A percentile compares a stretch with the other conserved stretches of the same genome.
These are phyloP conservation scores for Monosporascus sp. DNA, from an alignment of 2,329 filamentous ascomycete genomes.

Conservation along the genomic window DNA sequence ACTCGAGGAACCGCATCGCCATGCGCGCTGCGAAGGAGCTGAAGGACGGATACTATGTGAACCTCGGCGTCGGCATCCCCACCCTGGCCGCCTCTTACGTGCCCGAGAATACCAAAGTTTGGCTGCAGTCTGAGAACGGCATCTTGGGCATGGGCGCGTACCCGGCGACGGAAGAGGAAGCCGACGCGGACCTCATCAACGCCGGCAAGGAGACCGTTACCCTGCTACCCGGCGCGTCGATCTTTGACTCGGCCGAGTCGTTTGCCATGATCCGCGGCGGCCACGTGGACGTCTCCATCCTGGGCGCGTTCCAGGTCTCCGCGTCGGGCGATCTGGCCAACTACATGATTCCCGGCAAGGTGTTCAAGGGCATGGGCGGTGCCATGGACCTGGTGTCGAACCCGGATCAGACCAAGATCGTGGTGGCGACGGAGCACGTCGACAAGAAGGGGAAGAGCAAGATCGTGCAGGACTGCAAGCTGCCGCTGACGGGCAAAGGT, in stretches of 20 bases:
- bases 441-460: constrained; percentile 65
- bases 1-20: constrained; percentile 66
- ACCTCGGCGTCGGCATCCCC: constrained; percentile 79
- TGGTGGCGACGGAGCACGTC: constrained; percentile 65
- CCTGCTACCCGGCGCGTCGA: constrained; percentile 67
- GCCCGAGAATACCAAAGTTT: constrained; percentile 63
- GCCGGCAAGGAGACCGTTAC: constrained; percentile 87
- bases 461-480: constrained; percentile 57
- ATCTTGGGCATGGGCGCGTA: constrained; percentile 81
- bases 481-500: constrained; percentile 61
- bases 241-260: constrained; percentile 75
- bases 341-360: constrained; percentile 86
- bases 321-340: constrained; percentile 77
- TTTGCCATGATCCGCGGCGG: constrained; percentile 86
- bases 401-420: constrained; percentile 66
- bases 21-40: constrained; percentile 74
- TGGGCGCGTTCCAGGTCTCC: constrained; percentile 76
- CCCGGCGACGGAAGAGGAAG: constrained; percentile 59
- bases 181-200: constrained; percentile 78
- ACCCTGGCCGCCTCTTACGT: constrained; percentile 78
- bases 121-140: constrained; percentile 83
- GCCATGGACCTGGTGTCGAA: constrained; percentile 71
- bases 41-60: constrained; percentile 74
- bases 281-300: constrained; percentile 77
- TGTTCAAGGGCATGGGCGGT: constrained; percentile 82